A percentile compares a stretch with the other conserved stretches of the same genome.
These are phyloP conservation scores for Psilocybe azurescens DNA, from an alignment of 768 basidiomycete genomes.

Conservation along the genomic window DNA sequence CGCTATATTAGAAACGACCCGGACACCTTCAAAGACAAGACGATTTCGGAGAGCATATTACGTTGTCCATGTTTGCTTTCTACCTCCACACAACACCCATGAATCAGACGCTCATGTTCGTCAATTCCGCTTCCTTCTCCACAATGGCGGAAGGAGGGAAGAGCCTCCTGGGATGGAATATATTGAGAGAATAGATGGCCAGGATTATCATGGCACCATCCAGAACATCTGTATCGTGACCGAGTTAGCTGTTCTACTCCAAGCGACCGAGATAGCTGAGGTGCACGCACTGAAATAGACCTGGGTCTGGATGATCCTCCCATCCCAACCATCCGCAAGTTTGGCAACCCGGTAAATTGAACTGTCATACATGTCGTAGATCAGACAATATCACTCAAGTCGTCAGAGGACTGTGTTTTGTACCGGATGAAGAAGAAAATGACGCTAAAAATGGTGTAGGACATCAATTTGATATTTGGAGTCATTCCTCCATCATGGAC, in stretches of 20 bases:
- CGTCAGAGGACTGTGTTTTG: neutral
- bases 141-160: neutral
- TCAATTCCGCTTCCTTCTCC: no score
- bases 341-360: constrained; percentile 48
- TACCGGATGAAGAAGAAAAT: constrained; percentile 23
- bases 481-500: neutral
- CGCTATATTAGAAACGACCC: no score
- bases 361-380: no score
- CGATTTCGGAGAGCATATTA: no score
- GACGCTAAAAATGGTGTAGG: constrained; percentile 12
- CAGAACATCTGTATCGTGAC: constrained; percentile 14
- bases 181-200: constrained; percentile 33
- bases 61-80: no score
- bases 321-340: constrained; percentile 45
- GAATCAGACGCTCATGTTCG: no score
- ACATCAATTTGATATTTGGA: constrained; percentile 13
- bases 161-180: constrained; percentile 30
- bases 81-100: no score
- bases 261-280: neutral
- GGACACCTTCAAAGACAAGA: no score
- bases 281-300: constrained; percentile 31
- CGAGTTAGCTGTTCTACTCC: constrained; percentile 1
- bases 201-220: constrained; percentile 36
- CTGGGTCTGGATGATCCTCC: constrained; percentile 43
- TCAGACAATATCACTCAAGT: neutral